These are phyloP conservation scores for Hordeum vulgare DNA, from an alignment of 176 grass and related monocot genomes.

Conservation along the genomic window DNA sequence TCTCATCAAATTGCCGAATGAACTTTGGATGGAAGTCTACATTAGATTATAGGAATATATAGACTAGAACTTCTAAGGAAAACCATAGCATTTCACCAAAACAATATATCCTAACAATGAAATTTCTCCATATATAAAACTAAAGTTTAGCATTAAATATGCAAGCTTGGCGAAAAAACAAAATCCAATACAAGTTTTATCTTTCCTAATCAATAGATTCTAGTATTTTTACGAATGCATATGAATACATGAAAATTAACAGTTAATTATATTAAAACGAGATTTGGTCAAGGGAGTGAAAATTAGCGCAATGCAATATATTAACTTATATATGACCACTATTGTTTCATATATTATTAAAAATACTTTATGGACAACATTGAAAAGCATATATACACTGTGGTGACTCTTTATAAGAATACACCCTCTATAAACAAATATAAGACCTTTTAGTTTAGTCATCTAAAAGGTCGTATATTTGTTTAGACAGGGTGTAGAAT, in stretches of 20 bases:
- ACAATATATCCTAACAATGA: background rate
- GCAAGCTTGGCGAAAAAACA: background rate
- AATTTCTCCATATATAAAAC: background rate
- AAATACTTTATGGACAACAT: background rate
- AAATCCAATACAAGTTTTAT: background rate
- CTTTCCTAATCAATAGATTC: background rate
- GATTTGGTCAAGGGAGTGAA: background rate
- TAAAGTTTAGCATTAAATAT: background rate
- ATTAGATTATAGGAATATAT: background rate
- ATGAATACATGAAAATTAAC: background rate
- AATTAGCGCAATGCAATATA: background rate
- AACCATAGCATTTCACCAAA: background rate
- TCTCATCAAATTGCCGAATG: background rate
- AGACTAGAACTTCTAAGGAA: background rate
- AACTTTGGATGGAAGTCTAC: background rate
- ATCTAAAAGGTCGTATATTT: too few species aligned
- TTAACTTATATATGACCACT: background rate
- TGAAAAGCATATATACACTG: background rate
- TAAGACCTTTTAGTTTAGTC: too few species aligned
- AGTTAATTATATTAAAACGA: background rate
- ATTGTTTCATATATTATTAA: background rate
- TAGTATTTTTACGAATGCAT: background rate
- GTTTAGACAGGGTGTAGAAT: too few species aligned
- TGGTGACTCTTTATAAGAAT: background rate
- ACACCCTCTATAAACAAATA: too few species aligned